A percentile compares a stretch with the other conserved stretches of the same genome.
These are phyloP conservation scores for Cryptococcus sp. DNA, from an alignment of 1,284 basidiomycete species.

Conservation along the genomic window DNA sequence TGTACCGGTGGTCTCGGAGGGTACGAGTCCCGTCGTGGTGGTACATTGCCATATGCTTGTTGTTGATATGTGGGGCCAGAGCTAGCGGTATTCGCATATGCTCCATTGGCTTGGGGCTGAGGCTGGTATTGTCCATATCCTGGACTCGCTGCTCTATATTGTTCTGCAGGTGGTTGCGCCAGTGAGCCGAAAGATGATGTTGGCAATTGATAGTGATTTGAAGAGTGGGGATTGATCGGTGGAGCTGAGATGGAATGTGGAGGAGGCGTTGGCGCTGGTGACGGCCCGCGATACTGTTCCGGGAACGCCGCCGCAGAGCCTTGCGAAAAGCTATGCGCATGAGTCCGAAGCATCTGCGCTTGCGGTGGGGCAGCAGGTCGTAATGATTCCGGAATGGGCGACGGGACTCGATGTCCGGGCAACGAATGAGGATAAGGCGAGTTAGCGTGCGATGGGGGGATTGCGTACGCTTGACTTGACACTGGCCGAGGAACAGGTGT, in stretches of 20 bases:
- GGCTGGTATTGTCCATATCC: slow-evolving; percentile 12
- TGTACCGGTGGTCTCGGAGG: slow-evolving; percentile 9
- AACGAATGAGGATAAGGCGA: slow-evolving; percentile 9
- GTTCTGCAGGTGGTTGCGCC: slow-evolving; percentile 18
- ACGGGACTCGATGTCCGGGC: slow-evolving; percentile 20
- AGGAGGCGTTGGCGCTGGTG: slow-evolving; percentile 25
- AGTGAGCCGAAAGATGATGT: slow-evolving; percentile 29
- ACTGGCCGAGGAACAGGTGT: slow-evolving; percentile 29
- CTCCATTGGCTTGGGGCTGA: background rate
- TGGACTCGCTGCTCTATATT: slow-evolving; percentile 19
- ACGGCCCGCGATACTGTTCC: slow-evolving; percentile 10
- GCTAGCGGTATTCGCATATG: background rate
- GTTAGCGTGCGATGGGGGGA: background rate
- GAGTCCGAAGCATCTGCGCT: slow-evolving; percentile 15
- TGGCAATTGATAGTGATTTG: slow-evolving; percentile 29
- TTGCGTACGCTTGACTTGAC: slow-evolving; percentile 18
- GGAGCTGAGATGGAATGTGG: slow-evolving; percentile 34
- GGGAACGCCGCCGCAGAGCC: slow-evolving; percentile 11
- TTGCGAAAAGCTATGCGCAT: slow-evolving; percentile 32
- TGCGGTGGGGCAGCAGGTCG: slow-evolving; percentile 17
- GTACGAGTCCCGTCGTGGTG: slow-evolving; percentile 15
- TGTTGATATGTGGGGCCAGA: slow-evolving; percentile 1
- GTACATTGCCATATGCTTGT: background rate
- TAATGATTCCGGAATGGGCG: slow-evolving; percentile 23
- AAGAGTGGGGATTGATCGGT: slow-evolving; percentile 14